phyloP scores from a whole-genome alignment of 2,329 filamentous ascomycete species.

The Trichothecium sympodiale region DNA sequence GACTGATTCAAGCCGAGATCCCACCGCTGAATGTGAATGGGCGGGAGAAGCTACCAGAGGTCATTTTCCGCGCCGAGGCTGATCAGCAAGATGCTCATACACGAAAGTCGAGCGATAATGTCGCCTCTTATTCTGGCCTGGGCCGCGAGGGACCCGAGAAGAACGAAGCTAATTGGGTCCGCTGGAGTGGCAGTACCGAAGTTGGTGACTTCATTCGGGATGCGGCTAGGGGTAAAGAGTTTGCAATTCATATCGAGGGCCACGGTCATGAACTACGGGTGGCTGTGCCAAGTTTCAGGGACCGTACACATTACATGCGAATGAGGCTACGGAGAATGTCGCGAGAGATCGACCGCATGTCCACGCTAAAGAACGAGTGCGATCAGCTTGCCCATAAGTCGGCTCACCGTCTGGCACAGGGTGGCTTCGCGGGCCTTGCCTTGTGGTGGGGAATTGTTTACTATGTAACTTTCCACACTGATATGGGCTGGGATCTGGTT shows the following conservation, averaged over 20 bases:
- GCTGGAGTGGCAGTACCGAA: conserved; percentile 82
- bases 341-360: conserved; percentile 54
- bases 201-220: conserved; percentile 92
- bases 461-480: conserved; percentile 57
- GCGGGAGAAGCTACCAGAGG: conserved; percentile 57
- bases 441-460: conserved; percentile 80
- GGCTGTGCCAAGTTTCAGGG: conserved; percentile 75
- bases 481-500: conserved; percentile 82
- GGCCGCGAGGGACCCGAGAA: conserved; percentile 46
- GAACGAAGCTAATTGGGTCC: conserved; percentile 51
- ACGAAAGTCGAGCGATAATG: conserved; percentile 26
- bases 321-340: conserved; percentile 64
- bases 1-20: conserved; percentile 79
- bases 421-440: conserved; percentile 62
- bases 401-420: conserved; percentile 69
- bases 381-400: conserved; percentile 65
- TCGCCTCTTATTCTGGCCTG: conserved; percentile 61
- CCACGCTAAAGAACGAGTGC: conserved; percentile 70
- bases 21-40: conserved; percentile 56
- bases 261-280: conserved; percentile 54
- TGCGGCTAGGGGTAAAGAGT: conserved; percentile 73
- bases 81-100: conserved; percentile 40
- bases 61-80: conserved; percentile 72
- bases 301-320: conserved; percentile 82
- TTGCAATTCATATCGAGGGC: conserved; percentile 74